A percentile compares a stretch with the other conserved stretches of the same genome.
phyloP scores from a whole-genome alignment of 2,329 filamentous ascomycete species.

The Hirsutella thompsonii region DNA sequence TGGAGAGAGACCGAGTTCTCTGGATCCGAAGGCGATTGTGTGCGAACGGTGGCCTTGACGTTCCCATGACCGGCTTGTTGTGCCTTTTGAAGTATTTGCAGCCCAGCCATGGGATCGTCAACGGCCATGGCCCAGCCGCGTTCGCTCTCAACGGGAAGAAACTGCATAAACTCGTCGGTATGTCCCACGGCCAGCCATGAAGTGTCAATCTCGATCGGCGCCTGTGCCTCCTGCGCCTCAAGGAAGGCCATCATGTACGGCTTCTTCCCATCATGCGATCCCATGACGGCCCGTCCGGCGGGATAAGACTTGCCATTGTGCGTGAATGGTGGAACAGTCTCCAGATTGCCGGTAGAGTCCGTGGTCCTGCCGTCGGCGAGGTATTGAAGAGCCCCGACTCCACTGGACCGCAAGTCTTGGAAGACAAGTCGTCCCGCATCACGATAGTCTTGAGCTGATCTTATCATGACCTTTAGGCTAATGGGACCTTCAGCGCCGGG shows the following conservation, averaged over 20 bases:
- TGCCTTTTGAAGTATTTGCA: constrained; percentile 12
- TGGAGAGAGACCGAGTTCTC: neutral
- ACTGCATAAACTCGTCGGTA: constrained; percentile 16
- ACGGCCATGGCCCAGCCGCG: constrained; percentile 14
- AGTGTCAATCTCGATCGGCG: constrained; percentile 17
- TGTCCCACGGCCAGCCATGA: constrained; percentile 13
- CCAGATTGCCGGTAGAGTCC: constrained; percentile 19
- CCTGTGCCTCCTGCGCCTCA: constrained; percentile 18
- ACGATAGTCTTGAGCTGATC: constrained; percentile 11
- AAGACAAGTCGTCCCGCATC: constrained; percentile 18
- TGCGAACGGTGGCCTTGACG: neutral
- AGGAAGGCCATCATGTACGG: constrained; percentile 14
- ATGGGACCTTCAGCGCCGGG: constrained; percentile 20
- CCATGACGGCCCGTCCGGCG: constrained; percentile 10
- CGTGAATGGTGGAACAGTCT: constrained; percentile 21
- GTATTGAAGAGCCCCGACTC: constrained; percentile 18
- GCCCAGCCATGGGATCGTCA: constrained; percentile 9
- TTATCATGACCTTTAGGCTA: constrained; percentile 18
- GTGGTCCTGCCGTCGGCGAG: constrained; percentile 4
- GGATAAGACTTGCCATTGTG: constrained; percentile 10
- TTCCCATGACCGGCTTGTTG: constrained; percentile 12
- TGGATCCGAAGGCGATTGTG: neutral
- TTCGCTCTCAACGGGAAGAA: constrained; percentile 11
- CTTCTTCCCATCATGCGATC: constrained; percentile 1
- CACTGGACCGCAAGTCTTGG: constrained; percentile 14